phyloP scores from a whole-genome alignment of 2,329 filamentous ascomycete species.

The Trichoderma asperellum region DNA sequence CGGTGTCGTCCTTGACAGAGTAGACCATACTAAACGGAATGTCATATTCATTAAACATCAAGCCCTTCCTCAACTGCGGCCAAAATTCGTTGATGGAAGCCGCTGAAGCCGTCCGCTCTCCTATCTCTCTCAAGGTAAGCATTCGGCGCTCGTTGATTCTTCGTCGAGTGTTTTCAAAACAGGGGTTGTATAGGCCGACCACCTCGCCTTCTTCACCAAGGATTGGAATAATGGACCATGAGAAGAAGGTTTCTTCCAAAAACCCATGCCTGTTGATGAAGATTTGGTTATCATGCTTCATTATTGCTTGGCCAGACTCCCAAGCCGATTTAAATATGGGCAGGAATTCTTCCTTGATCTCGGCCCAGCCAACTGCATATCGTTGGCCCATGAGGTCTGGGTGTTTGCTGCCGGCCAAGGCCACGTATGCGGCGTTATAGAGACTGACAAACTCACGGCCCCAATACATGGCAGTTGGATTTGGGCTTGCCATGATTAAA shows the following conservation, averaged over 20 bases:
- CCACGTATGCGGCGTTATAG: conserved; percentile 74
- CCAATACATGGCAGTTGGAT: conserved; percentile 81
- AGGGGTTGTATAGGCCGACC: conserved; percentile 76
- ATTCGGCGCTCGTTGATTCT: conserved; percentile 80
- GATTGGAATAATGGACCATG: conserved; percentile 79
- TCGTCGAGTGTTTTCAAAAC: conserved; percentile 78
- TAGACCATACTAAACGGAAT: conserved; percentile 79
- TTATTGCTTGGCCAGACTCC: conserved; percentile 73
- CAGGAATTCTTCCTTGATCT: conserved; percentile 74
- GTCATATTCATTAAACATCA: conserved; percentile 75
- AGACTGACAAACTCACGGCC: conserved; percentile 68
- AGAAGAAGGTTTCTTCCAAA: conserved; percentile 80
- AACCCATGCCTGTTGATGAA: conserved; percentile 72
- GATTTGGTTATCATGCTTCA: conserved; percentile 81
- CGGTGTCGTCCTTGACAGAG: conserved; percentile 70
- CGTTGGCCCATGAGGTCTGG: conserved; percentile 73
- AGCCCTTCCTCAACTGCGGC: conserved; percentile 67
- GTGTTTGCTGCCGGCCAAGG: conserved; percentile 76
- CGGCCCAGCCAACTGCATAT: conserved; percentile 70
- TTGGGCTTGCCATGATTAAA: conserved; percentile 77
- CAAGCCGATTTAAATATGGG: conserved; percentile 70
- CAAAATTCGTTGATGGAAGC: conserved; percentile 75
- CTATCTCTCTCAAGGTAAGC: conserved; percentile 76
- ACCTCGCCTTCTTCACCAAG: conserved; percentile 75
- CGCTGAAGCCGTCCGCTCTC: conserved; percentile 74